phyloP scores from a whole-genome alignment of 2,329 filamentous ascomycete genomes.

The Monosporascus sp. region DNA sequence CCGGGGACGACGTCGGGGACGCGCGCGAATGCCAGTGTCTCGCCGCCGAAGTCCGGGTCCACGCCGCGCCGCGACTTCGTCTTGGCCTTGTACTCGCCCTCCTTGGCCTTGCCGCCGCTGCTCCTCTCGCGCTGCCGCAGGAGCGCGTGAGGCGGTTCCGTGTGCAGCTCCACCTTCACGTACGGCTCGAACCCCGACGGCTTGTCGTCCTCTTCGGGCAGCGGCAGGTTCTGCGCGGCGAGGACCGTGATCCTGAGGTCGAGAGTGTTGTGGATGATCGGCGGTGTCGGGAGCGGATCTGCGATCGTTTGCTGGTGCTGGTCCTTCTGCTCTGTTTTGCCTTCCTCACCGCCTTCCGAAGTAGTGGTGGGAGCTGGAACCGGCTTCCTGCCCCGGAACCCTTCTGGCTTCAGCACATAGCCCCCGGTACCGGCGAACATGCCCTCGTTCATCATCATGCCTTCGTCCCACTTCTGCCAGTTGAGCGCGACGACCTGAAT shows the following conservation, averaged over 20 bases:
- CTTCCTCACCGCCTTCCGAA: slow-evolving; percentile 22
- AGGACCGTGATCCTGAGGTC: slow-evolving; percentile 68
- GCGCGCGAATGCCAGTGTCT: slow-evolving; percentile 52
- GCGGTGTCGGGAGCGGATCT: slow-evolving; percentile 14
- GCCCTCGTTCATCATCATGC: slow-evolving; percentile 92
- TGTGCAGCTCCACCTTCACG: slow-evolving; percentile 77
- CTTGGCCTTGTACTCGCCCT: slow-evolving; percentile 52
- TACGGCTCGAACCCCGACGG: slow-evolving; percentile 66
- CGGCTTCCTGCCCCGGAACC: slow-evolving; percentile 33
- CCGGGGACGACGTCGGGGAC: slow-evolving; percentile 58
- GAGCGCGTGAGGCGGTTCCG: slow-evolving; percentile 46
- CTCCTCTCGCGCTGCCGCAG: slow-evolving; percentile 3
- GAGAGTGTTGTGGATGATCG: slow-evolving; percentile 52
- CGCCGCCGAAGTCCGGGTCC: slow-evolving; percentile 57
- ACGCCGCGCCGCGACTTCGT: slow-evolving; percentile 54
- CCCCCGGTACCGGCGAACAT: slow-evolving; percentile 84
- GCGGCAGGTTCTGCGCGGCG: slow-evolving; percentile 69
- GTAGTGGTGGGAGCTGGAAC: slow-evolving; percentile 7
- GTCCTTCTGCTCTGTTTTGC: slow-evolving; percentile 9
- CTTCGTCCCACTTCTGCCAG: slow-evolving; percentile 87
- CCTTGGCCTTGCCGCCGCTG: slow-evolving; percentile 50
- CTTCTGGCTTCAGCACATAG: slow-evolving; percentile 79
- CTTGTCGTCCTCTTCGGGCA: slow-evolving; percentile 50
- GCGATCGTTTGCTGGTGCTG: background rate
- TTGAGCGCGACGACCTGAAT: slow-evolving; percentile 90